A percentile compares a stretch with the other conserved stretches of the same genome.
Conservation (phyloP, 1,284 basidiomycete genomes). For the Caloboletus inedulis region DNA sequence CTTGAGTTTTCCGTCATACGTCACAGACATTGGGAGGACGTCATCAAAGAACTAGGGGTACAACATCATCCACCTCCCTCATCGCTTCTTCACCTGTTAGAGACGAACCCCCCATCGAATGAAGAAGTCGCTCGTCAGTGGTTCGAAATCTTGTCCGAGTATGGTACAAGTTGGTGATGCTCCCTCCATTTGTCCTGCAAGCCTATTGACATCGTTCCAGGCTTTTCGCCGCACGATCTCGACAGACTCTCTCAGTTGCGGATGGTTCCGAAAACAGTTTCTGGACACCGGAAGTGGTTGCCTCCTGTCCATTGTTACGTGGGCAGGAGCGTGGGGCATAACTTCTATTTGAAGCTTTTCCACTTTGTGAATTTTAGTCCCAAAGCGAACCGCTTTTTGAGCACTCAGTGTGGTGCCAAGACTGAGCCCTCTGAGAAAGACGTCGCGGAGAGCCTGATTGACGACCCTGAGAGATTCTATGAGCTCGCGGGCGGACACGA, state of each 20-base stretch:
- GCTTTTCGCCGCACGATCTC: not conserved
- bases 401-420: slow-evolving; percentile 80
- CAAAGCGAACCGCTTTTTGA: slow-evolving; percentile 76
- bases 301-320: slow-evolving; percentile 5
- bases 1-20: not conserved
- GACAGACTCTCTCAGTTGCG: not conserved
- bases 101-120: not conserved
- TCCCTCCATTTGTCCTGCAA: not conserved
- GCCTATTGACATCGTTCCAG: not conserved
- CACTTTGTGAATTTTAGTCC: slow-evolving; percentile 85
- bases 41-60: not conserved
- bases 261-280: not conserved
- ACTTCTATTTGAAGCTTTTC: slow-evolving; percentile 70
- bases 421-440: slow-evolving; percentile 84
- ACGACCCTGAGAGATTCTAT: not conserved
- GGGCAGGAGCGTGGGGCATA: not conserved
- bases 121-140: not conserved
- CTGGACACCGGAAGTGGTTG: not conserved
- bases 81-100: not conserved
- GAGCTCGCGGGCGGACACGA: not conserved
- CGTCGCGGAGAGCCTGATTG: slow-evolving; percentile 46
- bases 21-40: not conserved
- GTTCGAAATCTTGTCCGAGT: not conserved
- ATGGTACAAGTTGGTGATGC: not conserved
- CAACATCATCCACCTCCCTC: not conserved